Evolutionary conservation across 2,329 filamentous ascomycete genomes (phyloP).

Genomic region (Hymenoscyphus repandus): DNA sequence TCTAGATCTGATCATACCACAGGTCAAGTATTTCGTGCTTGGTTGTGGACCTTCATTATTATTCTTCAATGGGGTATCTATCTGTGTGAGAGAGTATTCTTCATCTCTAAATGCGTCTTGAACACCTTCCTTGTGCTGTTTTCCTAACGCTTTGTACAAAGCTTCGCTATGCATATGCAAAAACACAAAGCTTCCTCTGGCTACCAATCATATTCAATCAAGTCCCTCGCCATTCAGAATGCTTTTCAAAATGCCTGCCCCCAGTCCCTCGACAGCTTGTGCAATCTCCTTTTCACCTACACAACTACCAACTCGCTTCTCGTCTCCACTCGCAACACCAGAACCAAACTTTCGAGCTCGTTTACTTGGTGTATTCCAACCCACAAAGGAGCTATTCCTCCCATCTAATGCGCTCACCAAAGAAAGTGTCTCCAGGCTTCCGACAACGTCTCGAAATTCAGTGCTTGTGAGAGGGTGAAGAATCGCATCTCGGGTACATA

Average conservation of each 20-base stretch:
- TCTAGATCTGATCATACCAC: too few species aligned
- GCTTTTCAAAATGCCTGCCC: slow-evolving; percentile 55
- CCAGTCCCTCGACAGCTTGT: slow-evolving; percentile 60
- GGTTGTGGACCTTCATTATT: too few species aligned
- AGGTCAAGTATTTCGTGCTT: too few species aligned
- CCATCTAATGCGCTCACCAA: slow-evolving; percentile 67
- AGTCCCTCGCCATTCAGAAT: slow-evolving; percentile 48
- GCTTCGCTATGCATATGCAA: slow-evolving; percentile 20
- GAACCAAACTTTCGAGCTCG: slow-evolving; percentile 51
- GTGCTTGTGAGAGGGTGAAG: slow-evolving; percentile 84
- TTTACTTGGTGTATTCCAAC: slow-evolving; percentile 65
- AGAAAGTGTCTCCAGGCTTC: slow-evolving; percentile 82
- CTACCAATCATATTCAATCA: slow-evolving; percentile 18
- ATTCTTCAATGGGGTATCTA: too few species aligned
- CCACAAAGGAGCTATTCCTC: slow-evolving; percentile 61
- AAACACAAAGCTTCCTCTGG: background rate
- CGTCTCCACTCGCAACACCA: slow-evolving; percentile 54
- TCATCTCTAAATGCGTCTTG: too few species aligned
- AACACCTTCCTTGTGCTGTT: too few species aligned
- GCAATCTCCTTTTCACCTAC: slow-evolving; percentile 77
- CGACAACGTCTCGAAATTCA: slow-evolving; percentile 90
- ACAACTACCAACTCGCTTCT: slow-evolving; percentile 72
- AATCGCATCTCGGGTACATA: slow-evolving; percentile 84
- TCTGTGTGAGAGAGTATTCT: too few species aligned
- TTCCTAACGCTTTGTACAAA: background rate